Evolutionary conservation across 192 early-diverging fungal genomes (phyloP).

Genomic region (Coemansia sp.): DNA sequence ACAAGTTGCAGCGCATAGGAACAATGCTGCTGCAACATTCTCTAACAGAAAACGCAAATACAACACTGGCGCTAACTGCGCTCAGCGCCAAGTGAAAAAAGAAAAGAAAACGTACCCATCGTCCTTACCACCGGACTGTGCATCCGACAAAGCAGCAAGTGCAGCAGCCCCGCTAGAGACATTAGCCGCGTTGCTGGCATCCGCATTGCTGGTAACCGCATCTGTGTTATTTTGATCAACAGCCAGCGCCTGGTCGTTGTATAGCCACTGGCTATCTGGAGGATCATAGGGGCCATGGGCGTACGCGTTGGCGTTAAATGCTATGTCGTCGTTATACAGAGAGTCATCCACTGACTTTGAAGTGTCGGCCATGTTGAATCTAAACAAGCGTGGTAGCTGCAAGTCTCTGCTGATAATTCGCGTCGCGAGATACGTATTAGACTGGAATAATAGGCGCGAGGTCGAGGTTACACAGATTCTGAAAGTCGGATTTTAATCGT

Average conservation of each 20-base stretch:
- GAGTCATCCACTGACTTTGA: conserved; percentile 21
- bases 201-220: background rate
- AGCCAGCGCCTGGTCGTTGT: conserved; percentile 33
- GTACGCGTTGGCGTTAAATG: conserved; percentile 14
- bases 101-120: conserved; percentile 46
- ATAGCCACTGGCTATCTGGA: conserved; percentile 39
- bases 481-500: background rate
- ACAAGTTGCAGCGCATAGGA: conserved; percentile 9
- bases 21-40: background rate
- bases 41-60: conserved; percentile 1
- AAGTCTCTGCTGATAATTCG: background rate
- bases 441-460: background rate
- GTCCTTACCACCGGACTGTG: conserved; percentile 22
- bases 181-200: background rate
- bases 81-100: conserved; percentile 17
- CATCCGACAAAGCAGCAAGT: background rate
- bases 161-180: background rate
- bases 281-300: conserved; percentile 12
- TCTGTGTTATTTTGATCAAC: background rate
- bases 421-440: background rate
- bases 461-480: background rate
- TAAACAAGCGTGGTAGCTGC: background rate
- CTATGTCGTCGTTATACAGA: conserved; percentile 35
- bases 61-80: conserved; percentile 14
- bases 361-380: conserved; percentile 22